Percentiles rank a stretch among this genome's conserved stretches.
phyloP scores from a whole-genome alignment of 192 early-diverging fungal species.

The Podila epigama region DNA sequence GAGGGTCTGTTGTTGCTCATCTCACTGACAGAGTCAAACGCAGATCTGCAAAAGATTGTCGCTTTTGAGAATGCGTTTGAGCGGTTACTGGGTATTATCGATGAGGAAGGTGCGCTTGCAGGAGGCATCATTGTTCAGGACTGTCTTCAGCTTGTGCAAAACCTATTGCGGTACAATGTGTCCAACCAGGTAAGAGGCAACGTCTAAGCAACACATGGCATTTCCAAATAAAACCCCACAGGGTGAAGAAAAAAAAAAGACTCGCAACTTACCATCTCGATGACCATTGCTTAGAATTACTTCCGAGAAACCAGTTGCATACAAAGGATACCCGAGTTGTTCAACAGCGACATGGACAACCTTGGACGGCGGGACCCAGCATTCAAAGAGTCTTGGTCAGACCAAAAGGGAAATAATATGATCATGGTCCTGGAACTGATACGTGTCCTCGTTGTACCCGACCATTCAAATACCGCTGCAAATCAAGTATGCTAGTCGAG shows the following conservation, averaged over 20 bases:
- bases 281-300: conserved; percentile 67
- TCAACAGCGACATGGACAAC: conserved; percentile 58
- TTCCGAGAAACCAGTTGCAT: conserved; percentile 97
- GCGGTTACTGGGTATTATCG: conserved; percentile 83
- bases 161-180: conserved; percentile 94
- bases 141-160: conserved; percentile 91
- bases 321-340: conserved; percentile 82
- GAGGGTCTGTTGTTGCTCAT: conserved; percentile 94
- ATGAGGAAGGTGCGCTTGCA: conserved; percentile 89
- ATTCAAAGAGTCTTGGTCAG: conserved; percentile 69
- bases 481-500: conserved; percentile 72
- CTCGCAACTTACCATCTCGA: neutral
- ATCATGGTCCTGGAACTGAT: conserved; percentile 89
- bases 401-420: conserved; percentile 89
- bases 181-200: conserved; percentile 96
- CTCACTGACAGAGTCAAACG: conserved; percentile 88
- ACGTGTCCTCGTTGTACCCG: conserved; percentile 87
- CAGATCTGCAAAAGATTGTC: conserved; percentile 98
- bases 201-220: no score
- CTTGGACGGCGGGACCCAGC: conserved; percentile 41
- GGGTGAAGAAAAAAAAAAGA: no score
- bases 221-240: no score
- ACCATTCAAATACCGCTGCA: conserved; percentile 82
- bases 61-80: conserved; percentile 99
- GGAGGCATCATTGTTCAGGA: conserved; percentile 98